Base-by-base conservation (phyloP, 164 flowering plant genomes). In the Cinnamomum micranthum region DNA sequence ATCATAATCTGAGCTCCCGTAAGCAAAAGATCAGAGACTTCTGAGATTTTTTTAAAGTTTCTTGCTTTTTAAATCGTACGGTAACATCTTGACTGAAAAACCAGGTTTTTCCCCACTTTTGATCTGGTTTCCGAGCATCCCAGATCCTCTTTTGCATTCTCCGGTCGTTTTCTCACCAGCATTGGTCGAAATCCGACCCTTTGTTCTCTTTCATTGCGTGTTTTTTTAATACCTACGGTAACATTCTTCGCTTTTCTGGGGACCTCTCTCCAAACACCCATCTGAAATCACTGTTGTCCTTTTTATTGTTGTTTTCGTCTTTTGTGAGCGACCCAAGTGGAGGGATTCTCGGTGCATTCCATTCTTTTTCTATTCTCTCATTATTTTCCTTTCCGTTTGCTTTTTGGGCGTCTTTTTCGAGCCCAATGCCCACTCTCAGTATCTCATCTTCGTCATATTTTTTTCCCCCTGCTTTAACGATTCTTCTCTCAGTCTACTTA, bases 361-460 rank as follows among this genome's bases (percentile, higher is more conserved):
- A 0, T 31, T 25, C 22, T 66, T 27, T 66, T 31, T 11, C 6
- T 31, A 15, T 17, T 31, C 9, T 22, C 27, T 33, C 60, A 17
- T 4, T 31, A 11, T 27, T 15, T 2, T 64, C 28, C 67, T 22
- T 64, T 13, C 67, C 23, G 25, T 22, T 66, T 66, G 10, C 69
- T 31, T 66, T 24, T 66, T 31, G 47, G 47, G 47, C 22, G 31
- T 24, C 69, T 66, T 66, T 70, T 63, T 73, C 24, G 70, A 64
- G 73, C 71, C 73, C 69, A 73, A 73, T 77, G 51, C 75, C 71
- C 59, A 55, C 27, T 47, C 55, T 47, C 55, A 52, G 25, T 58
- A 67, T 55, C 25, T 6, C 65, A 2, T 11, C 52, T 50, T 73
- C 33, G 50, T 52, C 71, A 62, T 6, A 31, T 63, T 65, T 66